Base-by-base conservation (phyloP, 805 yeast species). In the Yueomyces sp. region DNA sequence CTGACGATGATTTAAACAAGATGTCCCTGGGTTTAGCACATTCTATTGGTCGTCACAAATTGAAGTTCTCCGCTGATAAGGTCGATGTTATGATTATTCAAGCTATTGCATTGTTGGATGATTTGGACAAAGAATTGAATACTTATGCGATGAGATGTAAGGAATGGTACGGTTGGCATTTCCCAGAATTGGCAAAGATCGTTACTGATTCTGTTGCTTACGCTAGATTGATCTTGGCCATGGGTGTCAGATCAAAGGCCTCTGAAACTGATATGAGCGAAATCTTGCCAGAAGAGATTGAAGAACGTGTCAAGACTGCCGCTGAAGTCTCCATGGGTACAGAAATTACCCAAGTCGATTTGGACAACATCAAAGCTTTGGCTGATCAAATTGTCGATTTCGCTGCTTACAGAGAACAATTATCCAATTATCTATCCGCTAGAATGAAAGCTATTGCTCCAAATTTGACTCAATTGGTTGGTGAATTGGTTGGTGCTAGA, bases 101-200 rank as follows among this genome's bases (percentile, higher is more conserved):
- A 72, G 98, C 98, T 46, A 92, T 92, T 68, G 96, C 97, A 26
- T 73, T 92, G 53, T 76, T 92, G 60, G 98, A 92, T 59, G 96
- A 92, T 61, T 76, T 92, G 57, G 98, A 92, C 72, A 92, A 92
- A 70, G 98, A 92, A 67, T 76, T 92, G 57, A 92, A 92, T 72
- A 92, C 96, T 43, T 92, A 90, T 59, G 95, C 97, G 53, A 92
- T 92, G 98, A 81, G 98, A 72, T 79, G 90, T 69, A 92, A 90
- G 72, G 98, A 92, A 71, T 92, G 98, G 98, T 92, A 92, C 70
- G 98, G 98, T 52, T 92, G 98, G 98, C 98, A 92, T 68, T 92
- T 92, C 81, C 98, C 98, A 37, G 98, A 92, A 68, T 78, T 92
- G 78, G 96, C 96, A 58, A 92, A 92, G 76, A 86, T 90, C 65